phyloP scores from a whole-genome alignment of 208 protist genomes.

The Porcisia hertigi region DNA sequence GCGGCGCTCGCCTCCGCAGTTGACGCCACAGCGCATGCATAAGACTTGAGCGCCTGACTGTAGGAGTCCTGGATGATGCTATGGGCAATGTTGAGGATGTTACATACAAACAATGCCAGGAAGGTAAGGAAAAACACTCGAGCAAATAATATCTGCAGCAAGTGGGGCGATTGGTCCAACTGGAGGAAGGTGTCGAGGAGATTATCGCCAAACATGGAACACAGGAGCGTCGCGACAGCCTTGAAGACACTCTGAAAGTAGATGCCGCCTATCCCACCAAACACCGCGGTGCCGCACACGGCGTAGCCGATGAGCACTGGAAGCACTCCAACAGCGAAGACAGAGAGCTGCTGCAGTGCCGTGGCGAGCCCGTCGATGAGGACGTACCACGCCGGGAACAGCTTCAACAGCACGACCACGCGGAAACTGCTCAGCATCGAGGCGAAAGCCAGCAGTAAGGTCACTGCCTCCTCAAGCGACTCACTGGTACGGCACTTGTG shows the following conservation, averaged over 20 bases:
- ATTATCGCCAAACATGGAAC: conserved; percentile 61
- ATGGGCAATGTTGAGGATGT: conserved; percentile 58
- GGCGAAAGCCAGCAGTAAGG: conserved; percentile 55
- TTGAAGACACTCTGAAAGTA: conserved; percentile 40
- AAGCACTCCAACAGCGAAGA: conserved; percentile 46
- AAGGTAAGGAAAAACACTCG: conserved; percentile 58
- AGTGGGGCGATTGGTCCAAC: conserved; percentile 49
- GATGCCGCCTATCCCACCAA: conserved; percentile 35
- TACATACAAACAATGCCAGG: conserved; percentile 62
- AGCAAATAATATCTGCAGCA: conserved; percentile 41
- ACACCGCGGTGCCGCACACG: conserved; percentile 52
- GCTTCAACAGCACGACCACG: conserved; percentile 45
- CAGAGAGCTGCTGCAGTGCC: conserved; percentile 36
- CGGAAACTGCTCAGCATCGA: conserved; percentile 42
- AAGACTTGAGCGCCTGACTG: conserved; percentile 37
- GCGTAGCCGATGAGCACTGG: conserved; percentile 53
- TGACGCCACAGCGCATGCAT: conserved; percentile 5
- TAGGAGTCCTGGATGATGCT: conserved; percentile 75
- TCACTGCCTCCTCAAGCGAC: conserved; percentile 39
- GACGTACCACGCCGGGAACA: conserved; percentile 49
- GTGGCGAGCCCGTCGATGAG: conserved; percentile 51
- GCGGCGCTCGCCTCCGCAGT: not conserved
- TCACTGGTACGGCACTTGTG: conserved; percentile 23
- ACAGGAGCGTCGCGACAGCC: conserved; percentile 52
- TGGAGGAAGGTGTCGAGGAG: conserved; percentile 56